A percentile compares a stretch with the other conserved stretches of the same genome.
phyloP scores from a whole-genome alignment of 31 red algal genomes.

The Endocladia muricata region DNA sequence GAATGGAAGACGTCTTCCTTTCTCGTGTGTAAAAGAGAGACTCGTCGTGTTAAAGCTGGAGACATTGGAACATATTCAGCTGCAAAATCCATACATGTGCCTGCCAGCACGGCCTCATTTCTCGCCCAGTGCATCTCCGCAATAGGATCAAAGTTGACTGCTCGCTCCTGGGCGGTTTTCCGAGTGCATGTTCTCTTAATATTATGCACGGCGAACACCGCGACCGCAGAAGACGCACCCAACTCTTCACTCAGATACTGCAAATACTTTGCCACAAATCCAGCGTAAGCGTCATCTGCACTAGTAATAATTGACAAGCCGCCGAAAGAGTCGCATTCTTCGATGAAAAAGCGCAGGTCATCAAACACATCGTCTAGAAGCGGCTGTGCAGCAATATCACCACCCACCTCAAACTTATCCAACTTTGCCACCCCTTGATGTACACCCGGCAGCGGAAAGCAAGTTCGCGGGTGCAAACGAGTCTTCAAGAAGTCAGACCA shows the following conservation, averaged over 20 bases:
- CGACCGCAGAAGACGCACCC: slow-evolving; percentile 18
- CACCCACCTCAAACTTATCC: slow-evolving; percentile 10
- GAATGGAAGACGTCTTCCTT: slow-evolving; percentile 26
- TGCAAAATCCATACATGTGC: slow-evolving; percentile 11
- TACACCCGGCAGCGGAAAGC: slow-evolving; percentile 2
- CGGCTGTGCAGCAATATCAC: neutral
- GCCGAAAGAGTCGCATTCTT: slow-evolving; percentile 64
- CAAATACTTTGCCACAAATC: slow-evolving; percentile 26
- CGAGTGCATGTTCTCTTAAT: neutral
- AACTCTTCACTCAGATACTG: slow-evolving; percentile 26
- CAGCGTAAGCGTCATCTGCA: slow-evolving; percentile 48
- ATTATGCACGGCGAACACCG: slow-evolving; percentile 25
- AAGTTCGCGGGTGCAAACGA: slow-evolving; percentile 40
- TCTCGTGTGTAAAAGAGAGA: slow-evolving; percentile 7
- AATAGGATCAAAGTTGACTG: neutral
- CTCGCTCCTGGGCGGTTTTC: neutral
- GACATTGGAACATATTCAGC: slow-evolving; percentile 42
- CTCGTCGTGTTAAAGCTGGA: neutral
- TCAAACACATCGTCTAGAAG: slow-evolving; percentile 54
- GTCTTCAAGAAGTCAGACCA: slow-evolving; percentile 63
- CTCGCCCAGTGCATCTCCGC: slow-evolving; percentile 8
- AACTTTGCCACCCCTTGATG: slow-evolving; percentile 32
- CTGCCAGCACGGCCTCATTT: slow-evolving; percentile 47
- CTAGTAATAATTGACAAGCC: slow-evolving; percentile 32
- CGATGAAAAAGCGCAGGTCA: slow-evolving; percentile 45